Conservation (phyloP, 805 yeast genomes). For the Candida sithepensis region DNA sequence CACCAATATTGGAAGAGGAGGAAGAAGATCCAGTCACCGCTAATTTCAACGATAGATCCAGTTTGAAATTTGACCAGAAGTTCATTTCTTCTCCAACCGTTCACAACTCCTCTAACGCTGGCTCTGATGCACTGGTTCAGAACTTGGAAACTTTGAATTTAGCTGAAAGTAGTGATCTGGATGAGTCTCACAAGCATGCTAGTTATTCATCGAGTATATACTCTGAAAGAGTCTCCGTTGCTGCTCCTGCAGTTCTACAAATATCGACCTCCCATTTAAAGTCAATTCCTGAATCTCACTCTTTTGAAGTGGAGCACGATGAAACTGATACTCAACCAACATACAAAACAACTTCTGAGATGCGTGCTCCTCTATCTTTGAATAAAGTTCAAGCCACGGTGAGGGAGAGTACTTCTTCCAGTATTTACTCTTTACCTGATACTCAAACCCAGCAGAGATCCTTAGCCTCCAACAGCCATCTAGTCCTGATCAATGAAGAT, state of each 20-base stretch:
- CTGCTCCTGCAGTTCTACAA: neutral
- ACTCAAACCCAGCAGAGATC: neutral
- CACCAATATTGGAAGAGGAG: conserved; percentile 22
- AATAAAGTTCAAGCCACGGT: neutral
- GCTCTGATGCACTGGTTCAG: neutral
- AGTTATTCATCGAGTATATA: conserved; percentile 22
- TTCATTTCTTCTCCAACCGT: neutral
- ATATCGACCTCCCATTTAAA: neutral
- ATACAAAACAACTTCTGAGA: neutral
- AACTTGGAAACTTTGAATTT: neutral
- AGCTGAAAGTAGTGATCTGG: too few relatives aligned
- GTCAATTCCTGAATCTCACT: conserved; percentile 12
- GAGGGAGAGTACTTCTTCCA: conserved; percentile 19
- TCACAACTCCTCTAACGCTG: neutral
- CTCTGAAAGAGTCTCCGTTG: conserved; percentile 12
- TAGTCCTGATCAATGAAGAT: conserved; percentile 1
- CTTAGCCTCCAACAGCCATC: neutral
- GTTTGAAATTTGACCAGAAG: neutral
- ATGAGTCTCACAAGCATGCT: too few relatives aligned
- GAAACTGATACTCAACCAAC: neutral
- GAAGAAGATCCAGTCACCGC: conserved; percentile 7
- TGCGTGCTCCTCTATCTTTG: too few relatives aligned
- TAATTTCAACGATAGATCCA: neutral
- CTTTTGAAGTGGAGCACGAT: conserved; percentile 8
- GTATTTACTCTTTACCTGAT: conserved; percentile 14